phyloP scores from a whole-genome alignment of 148 eudicot species.

The Silene uniflora region DNA sequence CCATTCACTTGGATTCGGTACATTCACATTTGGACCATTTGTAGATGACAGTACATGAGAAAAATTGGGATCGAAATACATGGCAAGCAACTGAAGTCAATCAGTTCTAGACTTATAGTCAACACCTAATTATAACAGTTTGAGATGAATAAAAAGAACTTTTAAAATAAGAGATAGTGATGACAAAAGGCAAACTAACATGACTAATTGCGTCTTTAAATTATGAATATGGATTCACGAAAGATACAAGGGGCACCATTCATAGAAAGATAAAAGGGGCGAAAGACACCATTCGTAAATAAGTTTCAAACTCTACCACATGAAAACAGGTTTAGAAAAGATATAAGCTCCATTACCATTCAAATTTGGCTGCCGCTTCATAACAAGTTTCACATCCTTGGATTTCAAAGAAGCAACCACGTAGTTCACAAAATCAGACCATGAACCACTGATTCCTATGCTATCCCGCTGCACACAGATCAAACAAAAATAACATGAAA shows the following conservation, averaged over 20 bases:
- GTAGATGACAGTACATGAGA: too few relatives aligned
- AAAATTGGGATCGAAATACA: neutral
- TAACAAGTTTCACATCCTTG: too few relatives aligned
- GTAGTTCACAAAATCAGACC: slow-evolving; percentile 80
- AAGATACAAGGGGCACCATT: neutral
- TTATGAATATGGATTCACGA: neutral
- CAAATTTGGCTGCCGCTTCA: too few relatives aligned
- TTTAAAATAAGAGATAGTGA: neutral
- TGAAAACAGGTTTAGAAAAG: too few relatives aligned
- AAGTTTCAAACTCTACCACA: too few relatives aligned
- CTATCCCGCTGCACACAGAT: slow-evolving; percentile 55
- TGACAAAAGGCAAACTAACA: too few relatives aligned
- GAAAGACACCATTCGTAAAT: neutral
- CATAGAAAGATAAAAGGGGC: neutral
- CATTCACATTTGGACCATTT: too few relatives aligned
- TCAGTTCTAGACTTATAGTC: too few relatives aligned
- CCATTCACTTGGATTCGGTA: too few relatives aligned
- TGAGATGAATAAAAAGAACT: neutral
- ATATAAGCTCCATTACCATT: too few relatives aligned
- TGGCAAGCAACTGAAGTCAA: neutral
- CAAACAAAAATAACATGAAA: slow-evolving; percentile 9
- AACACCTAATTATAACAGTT: neutral
- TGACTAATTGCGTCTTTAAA: neutral
- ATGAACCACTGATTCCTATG: slow-evolving; percentile 76
- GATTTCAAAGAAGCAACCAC: slow-evolving; percentile 55